A percentile compares a stretch with the other conserved stretches of the same genome.
Conservation (phyloP, 176 grass and related monocot species). For the Secale cereale region DNA sequence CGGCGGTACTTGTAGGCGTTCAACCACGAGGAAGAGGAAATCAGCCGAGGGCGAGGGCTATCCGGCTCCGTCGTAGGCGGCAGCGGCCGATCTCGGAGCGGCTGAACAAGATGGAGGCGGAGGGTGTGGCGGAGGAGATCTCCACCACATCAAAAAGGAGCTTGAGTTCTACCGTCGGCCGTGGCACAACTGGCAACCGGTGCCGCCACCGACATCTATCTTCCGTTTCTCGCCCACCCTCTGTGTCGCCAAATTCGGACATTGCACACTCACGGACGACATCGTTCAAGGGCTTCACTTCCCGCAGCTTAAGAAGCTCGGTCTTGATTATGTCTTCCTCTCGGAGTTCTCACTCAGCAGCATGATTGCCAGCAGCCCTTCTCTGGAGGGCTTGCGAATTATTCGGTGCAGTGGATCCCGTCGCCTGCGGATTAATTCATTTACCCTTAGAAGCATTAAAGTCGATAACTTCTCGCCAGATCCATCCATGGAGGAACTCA, state of each 20-base stretch:
- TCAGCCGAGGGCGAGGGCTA: background rate
- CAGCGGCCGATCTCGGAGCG: background rate
- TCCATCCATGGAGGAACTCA: too few relatives aligned
- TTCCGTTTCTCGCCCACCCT: slow-evolving; percentile 7
- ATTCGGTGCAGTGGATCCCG: background rate
- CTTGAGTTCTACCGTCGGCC: background rate
- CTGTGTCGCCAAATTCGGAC: background rate
- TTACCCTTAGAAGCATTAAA: background rate
- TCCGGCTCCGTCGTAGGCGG: background rate
- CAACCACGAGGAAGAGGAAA: background rate
- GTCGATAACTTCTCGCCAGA: too few relatives aligned
- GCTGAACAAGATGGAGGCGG: background rate
- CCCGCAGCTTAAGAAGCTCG: background rate
- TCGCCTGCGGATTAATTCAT: background rate
- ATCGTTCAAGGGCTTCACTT: background rate
- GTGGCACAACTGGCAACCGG: background rate
- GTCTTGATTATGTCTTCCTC: background rate
- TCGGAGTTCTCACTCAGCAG: background rate
- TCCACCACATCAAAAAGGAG: background rate
- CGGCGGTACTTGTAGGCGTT: background rate
- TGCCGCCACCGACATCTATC: background rate
- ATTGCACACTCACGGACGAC: background rate
- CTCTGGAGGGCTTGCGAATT: background rate
- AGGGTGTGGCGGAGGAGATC: background rate
- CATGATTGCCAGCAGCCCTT: background rate